Conservation (phyloP, 164 flowering plant species). For the Sedum album region DNA sequence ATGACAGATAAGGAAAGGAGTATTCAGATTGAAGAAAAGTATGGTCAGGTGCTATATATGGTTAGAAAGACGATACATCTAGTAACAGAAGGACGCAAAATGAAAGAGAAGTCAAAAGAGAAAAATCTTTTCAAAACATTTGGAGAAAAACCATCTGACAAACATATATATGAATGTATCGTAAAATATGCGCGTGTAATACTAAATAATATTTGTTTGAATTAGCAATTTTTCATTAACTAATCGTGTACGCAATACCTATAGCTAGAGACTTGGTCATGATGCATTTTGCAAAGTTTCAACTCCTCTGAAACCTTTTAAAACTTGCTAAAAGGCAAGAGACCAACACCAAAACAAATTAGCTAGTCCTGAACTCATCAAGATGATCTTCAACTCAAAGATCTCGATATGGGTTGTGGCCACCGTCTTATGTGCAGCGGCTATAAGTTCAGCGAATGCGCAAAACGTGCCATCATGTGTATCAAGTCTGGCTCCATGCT, state of each 20-base stretch:
- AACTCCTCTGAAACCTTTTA: background rate
- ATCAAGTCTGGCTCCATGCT: background rate
- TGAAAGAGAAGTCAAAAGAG: background rate
- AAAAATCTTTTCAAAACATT: too few species aligned
- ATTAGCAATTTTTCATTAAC: too few species aligned
- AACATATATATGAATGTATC: too few species aligned
- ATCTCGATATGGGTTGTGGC: background rate
- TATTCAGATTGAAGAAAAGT: background rate
- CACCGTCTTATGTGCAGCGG: background rate
- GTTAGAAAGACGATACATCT: background rate
- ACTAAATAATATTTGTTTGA: too few species aligned
- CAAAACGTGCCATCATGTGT: background rate
- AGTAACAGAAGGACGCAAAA: background rate
- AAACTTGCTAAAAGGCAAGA: background rate
- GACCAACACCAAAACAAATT: background rate
- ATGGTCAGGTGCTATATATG: background rate
- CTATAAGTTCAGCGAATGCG: background rate
- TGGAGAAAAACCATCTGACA: too few species aligned
- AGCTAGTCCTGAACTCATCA: background rate
- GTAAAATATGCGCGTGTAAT: too few species aligned
- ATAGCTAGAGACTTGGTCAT: background rate
- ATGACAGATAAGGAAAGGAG: background rate
- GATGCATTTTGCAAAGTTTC: background rate
- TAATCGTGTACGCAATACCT: background rate
- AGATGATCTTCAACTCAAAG: background rate